Evolutionary conservation across 345 rosid genomes (phyloP).

Genomic region (Erucastrum elatum): DNA sequence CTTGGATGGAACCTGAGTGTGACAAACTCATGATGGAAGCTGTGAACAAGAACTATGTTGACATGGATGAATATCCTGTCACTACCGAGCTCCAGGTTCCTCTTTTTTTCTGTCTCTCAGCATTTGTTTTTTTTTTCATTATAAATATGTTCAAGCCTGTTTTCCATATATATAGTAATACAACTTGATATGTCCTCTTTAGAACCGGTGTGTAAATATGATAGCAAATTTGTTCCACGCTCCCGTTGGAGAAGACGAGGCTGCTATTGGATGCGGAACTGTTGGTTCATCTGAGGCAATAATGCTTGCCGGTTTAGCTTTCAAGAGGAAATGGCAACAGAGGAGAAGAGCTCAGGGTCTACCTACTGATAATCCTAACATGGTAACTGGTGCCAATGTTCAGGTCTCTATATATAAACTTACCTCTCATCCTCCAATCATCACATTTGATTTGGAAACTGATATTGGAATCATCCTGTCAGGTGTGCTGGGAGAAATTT

Average conservation of each 20-base stretch:
- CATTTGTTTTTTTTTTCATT: neutral
- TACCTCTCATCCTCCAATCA: neutral
- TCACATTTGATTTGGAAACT: too few relatives aligned
- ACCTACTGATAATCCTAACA: neutral
- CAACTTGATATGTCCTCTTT: neutral
- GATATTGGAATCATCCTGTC: neutral
- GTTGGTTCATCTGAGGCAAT: neutral
- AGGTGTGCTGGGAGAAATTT: neutral
- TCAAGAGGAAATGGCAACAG: neutral
- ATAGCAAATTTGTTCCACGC: neutral
- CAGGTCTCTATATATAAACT: neutral
- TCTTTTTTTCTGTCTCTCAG: neutral
- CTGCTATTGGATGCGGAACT: neutral
- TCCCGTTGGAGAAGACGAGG: neutral
- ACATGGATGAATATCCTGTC: neutral
- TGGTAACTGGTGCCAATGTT: neutral
- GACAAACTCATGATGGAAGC: neutral
- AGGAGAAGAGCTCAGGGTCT: neutral
- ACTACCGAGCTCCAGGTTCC: neutral
- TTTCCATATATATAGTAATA: too few relatives aligned
- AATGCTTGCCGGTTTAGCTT: neutral
- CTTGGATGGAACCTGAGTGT: neutral
- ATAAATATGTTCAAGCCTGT: too few relatives aligned
- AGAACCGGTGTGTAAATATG: neutral
- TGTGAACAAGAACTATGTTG: neutral